These are phyloP conservation scores for Tricholoma sp. DNA, from an alignment of 768 basidiomycete genomes.

Conservation along the genomic window DNA sequence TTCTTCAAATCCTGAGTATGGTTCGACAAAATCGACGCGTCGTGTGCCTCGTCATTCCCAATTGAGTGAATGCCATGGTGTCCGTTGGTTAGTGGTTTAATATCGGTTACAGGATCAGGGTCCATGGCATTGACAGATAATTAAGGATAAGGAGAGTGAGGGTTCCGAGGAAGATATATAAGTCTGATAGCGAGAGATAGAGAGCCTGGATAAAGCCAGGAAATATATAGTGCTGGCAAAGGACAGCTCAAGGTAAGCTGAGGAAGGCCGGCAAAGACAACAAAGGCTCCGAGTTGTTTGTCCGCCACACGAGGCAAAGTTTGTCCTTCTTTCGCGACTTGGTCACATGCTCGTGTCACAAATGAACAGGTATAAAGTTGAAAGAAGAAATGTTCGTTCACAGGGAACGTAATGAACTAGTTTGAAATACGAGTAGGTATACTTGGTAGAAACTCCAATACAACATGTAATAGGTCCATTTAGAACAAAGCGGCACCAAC, in stretches of 20 bases:
- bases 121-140: conserved; percentile 16
- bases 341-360: conserved; percentile 15
- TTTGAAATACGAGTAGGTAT: conserved; percentile 1
- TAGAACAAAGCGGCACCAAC: conserved; percentile 46
- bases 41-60: conserved; percentile 1
- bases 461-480: conserved; percentile 4
- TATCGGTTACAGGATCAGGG: conserved; percentile 5
- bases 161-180: conserved; percentile 5
- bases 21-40: conserved; percentile 7
- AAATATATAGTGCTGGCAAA: conserved; percentile 11
- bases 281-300: conserved; percentile 4
- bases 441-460: neutral
- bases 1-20: conserved; percentile 5
- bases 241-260: neutral
- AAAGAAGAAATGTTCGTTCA: too few species aligned
- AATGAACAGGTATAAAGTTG: too few species aligned
- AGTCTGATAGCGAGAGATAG: conserved; percentile 1
- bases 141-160: conserved; percentile 12
- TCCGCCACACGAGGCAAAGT: conserved; percentile 6
- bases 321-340: conserved; percentile 8
- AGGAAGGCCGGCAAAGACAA: neutral
- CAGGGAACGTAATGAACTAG: conserved; percentile 1
- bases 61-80: neutral
- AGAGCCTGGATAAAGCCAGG: neutral
- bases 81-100: conserved; percentile 9